Percentiles rank a stretch among this genome's conserved stretches.
phyloP scores from a whole-genome alignment of 192 early-diverging fungal genomes.

The Radiomyces spectabilis region DNA sequence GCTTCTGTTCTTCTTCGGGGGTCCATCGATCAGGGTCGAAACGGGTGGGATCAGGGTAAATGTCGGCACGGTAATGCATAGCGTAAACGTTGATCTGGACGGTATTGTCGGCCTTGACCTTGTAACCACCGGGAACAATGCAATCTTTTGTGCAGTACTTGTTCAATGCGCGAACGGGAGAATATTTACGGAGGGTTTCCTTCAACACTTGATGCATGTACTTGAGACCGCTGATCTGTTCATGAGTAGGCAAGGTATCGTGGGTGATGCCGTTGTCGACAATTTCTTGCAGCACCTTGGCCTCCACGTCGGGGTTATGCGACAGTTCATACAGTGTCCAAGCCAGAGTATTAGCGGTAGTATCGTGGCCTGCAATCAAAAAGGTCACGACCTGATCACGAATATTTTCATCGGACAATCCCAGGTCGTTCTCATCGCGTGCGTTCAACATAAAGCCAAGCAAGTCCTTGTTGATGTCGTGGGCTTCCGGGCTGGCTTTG shows the following conservation, averaged over 20 bases:
- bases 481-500: constrained; percentile 23
- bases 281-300: constrained; percentile 40
- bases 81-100: constrained; percentile 20
- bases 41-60: constrained; percentile 33
- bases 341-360: constrained; percentile 43
- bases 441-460: constrained; percentile 52
- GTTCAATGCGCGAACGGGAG: constrained; percentile 36
- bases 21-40: constrained; percentile 50
- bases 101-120: constrained; percentile 14
- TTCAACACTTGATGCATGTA: constrained; percentile 46
- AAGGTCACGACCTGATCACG: constrained; percentile 59
- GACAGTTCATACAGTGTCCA: constrained; percentile 43
- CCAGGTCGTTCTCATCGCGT: constrained; percentile 23
- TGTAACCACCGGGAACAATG: constrained; percentile 36
- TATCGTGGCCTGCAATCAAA: constrained; percentile 50
- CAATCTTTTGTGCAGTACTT: constrained; percentile 36
- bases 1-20: constrained; percentile 41
- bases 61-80: constrained; percentile 36
- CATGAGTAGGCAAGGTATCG: constrained; percentile 13
- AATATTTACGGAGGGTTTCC: constrained; percentile 48
- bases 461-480: constrained; percentile 33
- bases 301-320: constrained; percentile 33
- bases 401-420: constrained; percentile 37
- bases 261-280: constrained; percentile 31
- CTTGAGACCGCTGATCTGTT: constrained; percentile 34